A percentile compares a stretch with the other conserved stretches of the same genome.
These are phyloP conservation scores for Cryomyces antarcticus DNA, from an alignment of 495 filamentous ascomycete species.

Conservation along the genomic window DNA sequence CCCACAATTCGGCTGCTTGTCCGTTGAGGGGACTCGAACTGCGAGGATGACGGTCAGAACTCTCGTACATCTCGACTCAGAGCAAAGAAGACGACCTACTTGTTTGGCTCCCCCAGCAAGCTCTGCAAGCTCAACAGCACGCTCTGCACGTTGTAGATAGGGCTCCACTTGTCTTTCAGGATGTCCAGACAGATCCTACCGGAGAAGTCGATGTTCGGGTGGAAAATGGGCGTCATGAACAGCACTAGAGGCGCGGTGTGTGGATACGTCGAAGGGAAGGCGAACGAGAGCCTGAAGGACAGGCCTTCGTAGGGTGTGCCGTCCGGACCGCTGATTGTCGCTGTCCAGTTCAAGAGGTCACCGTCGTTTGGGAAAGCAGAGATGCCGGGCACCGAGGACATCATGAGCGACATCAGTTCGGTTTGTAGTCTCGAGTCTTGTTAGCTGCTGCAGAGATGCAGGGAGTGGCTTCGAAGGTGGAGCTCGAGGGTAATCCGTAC, in stretches of 20 bases:
- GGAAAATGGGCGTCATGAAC: constrained; percentile 26
- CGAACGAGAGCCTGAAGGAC: constrained; percentile 82
- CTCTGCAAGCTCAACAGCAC: constrained; percentile 88
- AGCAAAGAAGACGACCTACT: constrained; percentile 30
- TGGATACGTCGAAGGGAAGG: constrained; percentile 82
- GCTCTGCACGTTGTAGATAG: constrained; percentile 83
- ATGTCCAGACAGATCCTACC: constrained; percentile 52
- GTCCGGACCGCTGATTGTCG: constrained; percentile 77
- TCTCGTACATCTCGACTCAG: neutral
- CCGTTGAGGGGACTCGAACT: constrained; percentile 91
- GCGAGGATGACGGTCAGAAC: neutral
- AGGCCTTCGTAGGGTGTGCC: constrained; percentile 81
- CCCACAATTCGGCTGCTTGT: constrained; percentile 91
- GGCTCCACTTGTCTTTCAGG: constrained; percentile 94
- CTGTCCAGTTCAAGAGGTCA: constrained; percentile 80
- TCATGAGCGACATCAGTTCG: constrained; percentile 96
- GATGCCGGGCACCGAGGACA: constrained; percentile 75
- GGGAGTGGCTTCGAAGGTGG: neutral
- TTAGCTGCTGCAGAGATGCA: neutral
- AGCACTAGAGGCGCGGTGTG: constrained; percentile 83
- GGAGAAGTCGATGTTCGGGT: constrained; percentile 23
- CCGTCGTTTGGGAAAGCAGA: constrained; percentile 89
- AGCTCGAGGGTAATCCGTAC: constrained; percentile 3
- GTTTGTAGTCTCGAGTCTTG: constrained; percentile 55
- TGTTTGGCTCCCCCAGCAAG: constrained; percentile 90